phyloP scores from a whole-genome alignment of 148 eudicot species.

The Nyssa sinensis region DNA sequence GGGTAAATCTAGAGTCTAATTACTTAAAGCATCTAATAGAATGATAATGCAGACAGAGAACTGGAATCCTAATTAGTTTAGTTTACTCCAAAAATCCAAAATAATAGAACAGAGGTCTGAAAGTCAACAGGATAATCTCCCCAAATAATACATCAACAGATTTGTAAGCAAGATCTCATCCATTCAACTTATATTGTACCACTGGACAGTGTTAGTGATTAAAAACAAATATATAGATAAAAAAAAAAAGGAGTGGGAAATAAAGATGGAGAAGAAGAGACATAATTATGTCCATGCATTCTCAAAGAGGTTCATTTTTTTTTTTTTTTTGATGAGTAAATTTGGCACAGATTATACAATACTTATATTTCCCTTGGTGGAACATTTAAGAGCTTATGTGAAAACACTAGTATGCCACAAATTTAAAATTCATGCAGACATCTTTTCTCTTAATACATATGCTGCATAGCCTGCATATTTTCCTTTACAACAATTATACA shows the following conservation, averaged over 20 bases:
- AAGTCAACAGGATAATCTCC: background rate
- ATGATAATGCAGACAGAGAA: too few relatives aligned
- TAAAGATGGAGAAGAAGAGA: background rate
- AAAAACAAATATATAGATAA: too few relatives aligned
- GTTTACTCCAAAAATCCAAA: background rate
- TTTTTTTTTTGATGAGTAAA: too few relatives aligned
- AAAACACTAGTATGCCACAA: background rate
- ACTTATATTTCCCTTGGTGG: background rate
- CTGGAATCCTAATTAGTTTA: too few relatives aligned
- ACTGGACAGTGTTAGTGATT: background rate
- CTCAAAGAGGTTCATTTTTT: background rate
- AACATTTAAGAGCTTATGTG: background rate
- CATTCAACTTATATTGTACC: background rate
- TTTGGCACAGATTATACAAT: background rate
- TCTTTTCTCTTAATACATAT: background rate
- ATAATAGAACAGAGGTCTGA: background rate
- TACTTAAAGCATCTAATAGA: too few relatives aligned
- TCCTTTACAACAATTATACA: too few relatives aligned
- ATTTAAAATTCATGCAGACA: background rate
- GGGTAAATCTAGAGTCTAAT: too few relatives aligned
- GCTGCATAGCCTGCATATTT: too few relatives aligned
- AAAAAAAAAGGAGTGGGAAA: background rate
- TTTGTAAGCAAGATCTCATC: background rate
- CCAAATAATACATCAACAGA: too few relatives aligned
- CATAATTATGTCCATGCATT: background rate